Percentiles rank a stretch among this genome's conserved stretches.
phyloP scores from a whole-genome alignment of 345 rosid species.

The Rhizophora apiculata region DNA sequence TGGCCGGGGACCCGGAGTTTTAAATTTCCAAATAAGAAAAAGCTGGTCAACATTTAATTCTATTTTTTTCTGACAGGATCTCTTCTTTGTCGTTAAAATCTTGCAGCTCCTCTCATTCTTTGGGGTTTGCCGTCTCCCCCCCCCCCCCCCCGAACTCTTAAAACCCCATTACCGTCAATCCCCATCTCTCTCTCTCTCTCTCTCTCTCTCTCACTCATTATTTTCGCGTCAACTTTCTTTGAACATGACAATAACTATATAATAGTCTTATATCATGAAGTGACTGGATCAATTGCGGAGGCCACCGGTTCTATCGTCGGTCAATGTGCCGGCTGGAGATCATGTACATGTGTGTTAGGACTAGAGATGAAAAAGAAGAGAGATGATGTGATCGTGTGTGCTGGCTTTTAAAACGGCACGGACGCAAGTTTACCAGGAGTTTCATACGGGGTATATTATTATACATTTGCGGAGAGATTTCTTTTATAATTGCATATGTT shows the following conservation, averaged over 20 bases:
- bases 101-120: conserved; percentile 5
- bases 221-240: conserved; percentile 1
- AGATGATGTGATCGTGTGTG: too few relatives aligned
- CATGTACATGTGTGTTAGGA: too few relatives aligned
- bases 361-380: too few relatives aligned
- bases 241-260: neutral
- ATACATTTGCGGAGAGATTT: too few relatives aligned
- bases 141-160: neutral
- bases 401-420: too few relatives aligned
- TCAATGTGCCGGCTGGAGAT: too few relatives aligned
- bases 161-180: conserved; percentile 15
- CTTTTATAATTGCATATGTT: too few relatives aligned
- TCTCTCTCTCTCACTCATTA: neutral
- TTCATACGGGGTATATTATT: too few relatives aligned
- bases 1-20: too few relatives aligned
- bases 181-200: too few relatives aligned
- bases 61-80: conserved; percentile 24
- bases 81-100: conserved; percentile 27
- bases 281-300: neutral
- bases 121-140: conserved; percentile 6
- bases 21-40: conserved; percentile 1
- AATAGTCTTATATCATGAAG: neutral
- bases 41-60: conserved; percentile 11
- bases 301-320: too few relatives aligned
- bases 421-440: too few relatives aligned